These are phyloP conservation scores for Acrocalymma vagum DNA, from an alignment of 2,329 filamentous ascomycete genomes.

Conservation along the genomic window DNA sequence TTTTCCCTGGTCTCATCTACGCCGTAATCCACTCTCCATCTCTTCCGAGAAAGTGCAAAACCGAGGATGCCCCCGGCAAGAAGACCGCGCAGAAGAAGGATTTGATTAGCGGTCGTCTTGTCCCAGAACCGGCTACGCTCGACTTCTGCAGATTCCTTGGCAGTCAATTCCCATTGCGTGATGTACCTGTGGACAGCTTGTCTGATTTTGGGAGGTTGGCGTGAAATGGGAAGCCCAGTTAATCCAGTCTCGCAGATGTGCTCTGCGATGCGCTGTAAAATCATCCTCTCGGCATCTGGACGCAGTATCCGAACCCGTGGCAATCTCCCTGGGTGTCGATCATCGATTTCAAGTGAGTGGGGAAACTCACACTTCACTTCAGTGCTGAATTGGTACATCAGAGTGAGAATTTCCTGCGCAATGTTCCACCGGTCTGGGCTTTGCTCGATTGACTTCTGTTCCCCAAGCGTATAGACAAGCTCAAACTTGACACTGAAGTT, in stretches of 20 bases:
- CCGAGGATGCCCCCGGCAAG: constrained; percentile 61
- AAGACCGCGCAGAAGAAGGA: constrained; percentile 62
- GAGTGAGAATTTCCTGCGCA: constrained; percentile 60
- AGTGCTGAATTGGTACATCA: constrained; percentile 45
- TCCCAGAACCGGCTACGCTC: constrained; percentile 46
- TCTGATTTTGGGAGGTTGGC: constrained; percentile 37
- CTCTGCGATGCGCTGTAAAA: constrained; percentile 26
- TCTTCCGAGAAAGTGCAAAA: constrained; percentile 64
- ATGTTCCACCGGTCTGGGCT: constrained; percentile 63
- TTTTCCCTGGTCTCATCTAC: constrained; percentile 58
- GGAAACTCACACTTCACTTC: constrained; percentile 35
- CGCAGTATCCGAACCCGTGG: constrained; percentile 58
- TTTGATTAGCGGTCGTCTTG: constrained; percentile 29
- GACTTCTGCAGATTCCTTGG: constrained; percentile 28
- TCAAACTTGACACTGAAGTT: too few species aligned
- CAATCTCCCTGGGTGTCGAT: constrained; percentile 47
- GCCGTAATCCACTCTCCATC: constrained; percentile 71
- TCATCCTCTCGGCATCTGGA: constrained; percentile 34
- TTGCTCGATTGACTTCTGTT: constrained; percentile 59
- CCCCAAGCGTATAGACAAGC: too few species aligned
- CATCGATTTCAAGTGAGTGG: constrained; percentile 55
- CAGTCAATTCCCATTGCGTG: constrained; percentile 36
- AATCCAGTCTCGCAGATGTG: constrained; percentile 55
- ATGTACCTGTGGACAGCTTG: constrained; percentile 54
- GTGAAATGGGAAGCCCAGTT: constrained; percentile 52